These are phyloP conservation scores for Selaginella moellendorffii DNA, from an alignment of 75 land plant species.

Conservation along the genomic window DNA sequence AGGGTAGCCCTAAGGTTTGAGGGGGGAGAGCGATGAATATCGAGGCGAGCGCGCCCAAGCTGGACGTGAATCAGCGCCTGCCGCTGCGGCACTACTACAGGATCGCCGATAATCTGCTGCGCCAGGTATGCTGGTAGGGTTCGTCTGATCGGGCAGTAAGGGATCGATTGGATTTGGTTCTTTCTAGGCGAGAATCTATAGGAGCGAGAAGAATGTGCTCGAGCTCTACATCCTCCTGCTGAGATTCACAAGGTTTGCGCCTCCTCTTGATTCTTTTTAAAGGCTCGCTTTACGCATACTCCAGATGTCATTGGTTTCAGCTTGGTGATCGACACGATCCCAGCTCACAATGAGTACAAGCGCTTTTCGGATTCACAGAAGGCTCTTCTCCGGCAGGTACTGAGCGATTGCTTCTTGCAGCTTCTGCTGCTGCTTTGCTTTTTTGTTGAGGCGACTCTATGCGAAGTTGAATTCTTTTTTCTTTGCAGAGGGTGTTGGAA, in stretches of 20 bases:
- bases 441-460: too few species aligned
- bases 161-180: too few species aligned
- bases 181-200: conserved; percentile 67
- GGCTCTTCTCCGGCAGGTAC: too few species aligned
- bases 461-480: too few species aligned
- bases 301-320: too few species aligned
- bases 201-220: conserved; percentile 63
- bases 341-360: conserved; percentile 59
- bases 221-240: conserved; percentile 83
- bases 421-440: too few species aligned
- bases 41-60: conserved; percentile 41
- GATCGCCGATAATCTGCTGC: conserved; percentile 65
- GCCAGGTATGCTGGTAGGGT: too few species aligned
- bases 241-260: conserved; percentile 56
- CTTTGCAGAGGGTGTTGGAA: conserved; percentile 49
- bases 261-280: neutral
- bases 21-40: conserved; percentile 32
- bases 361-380: conserved; percentile 25
- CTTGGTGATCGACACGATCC: conserved; percentile 72
- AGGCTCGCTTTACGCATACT: too few species aligned
- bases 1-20: too few species aligned
- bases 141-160: too few species aligned
- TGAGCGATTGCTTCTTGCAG: too few species aligned
- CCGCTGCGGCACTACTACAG: conserved; percentile 59
- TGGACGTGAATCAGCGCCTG: conserved; percentile 72